Base-by-base conservation (phyloP, 345 rosid genomes). In the Anastatica hierochuntica region DNA sequence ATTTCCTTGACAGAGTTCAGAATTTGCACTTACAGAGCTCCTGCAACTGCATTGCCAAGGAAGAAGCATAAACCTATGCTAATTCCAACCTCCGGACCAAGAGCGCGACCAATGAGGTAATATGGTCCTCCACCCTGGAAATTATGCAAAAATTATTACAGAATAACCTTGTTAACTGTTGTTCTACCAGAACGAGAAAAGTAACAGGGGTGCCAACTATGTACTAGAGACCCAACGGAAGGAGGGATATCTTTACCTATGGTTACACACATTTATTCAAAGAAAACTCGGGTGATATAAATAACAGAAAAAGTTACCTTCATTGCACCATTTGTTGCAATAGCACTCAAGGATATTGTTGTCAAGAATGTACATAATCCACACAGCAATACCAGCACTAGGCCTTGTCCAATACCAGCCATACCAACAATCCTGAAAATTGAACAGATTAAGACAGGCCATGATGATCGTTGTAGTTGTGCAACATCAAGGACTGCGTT, bases 321-420 rank as follows among this genome's bases (percentile, higher is more conserved):
- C 99, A 94, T 94, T 51, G 99, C 99, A 49, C 99, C 99, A 79
- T 94, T 94, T 40, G 99, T 94, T 37, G 99, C 99, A 75, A 94
- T 94, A 44, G 99, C 99, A 76, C 99, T 88, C 69, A 94, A 63
- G 14, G 99, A 94, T 65, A 94, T 81, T 71, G 81, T 58, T 39
- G 99, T 88, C 69, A 94, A 69, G 78, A 94, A 85, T 59, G 99
- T 94, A 71, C 99, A 94, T 56, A 73, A 44, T 37, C 99, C 94
- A 72, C 99, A 94, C 64, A 88, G 74, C 16, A 88, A 69, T 58
- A 94, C 97, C 71, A 94, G 75, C 51, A 88, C 27, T 20, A 94
- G 61, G 21, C 97, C 76, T 58, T 84, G 89, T 1, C 82, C 87
- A 49, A 94, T 77, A 70, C 99, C 99, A 49, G 79, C 97, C 95